These are phyloP conservation scores for Pelargonium australe DNA, from an alignment of 441 rosid species.

Conservation along the genomic window DNA sequence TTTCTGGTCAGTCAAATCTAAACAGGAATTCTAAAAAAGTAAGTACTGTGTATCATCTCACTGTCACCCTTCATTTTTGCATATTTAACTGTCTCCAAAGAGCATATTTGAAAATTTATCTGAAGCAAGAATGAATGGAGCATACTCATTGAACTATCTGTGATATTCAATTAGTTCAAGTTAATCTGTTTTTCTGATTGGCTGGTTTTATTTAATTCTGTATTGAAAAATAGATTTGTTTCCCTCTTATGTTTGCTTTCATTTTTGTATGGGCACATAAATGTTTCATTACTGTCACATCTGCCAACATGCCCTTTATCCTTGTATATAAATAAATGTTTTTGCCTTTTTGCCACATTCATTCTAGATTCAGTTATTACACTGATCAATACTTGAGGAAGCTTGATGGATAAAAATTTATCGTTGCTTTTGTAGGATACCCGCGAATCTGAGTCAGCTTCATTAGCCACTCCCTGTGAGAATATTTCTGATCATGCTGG, in stretches of 20 bases:
- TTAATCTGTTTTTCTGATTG: neutral
- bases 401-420: slow-evolving; percentile 20
- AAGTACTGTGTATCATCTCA: neutral
- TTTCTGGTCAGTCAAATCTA: slow-evolving; percentile 18
- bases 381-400: slow-evolving; percentile 3
- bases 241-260: neutral
- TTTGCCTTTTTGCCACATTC: slow-evolving; percentile 1
- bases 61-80: neutral
- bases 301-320: slow-evolving; percentile 3
- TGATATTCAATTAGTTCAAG: neutral
- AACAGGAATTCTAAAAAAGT: neutral
- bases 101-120: neutral
- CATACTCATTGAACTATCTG: too few species aligned
- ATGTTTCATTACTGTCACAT: slow-evolving; percentile 1
- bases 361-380: neutral
- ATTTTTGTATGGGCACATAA: neutral
- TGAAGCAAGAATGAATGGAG: neutral
- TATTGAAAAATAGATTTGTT: neutral
- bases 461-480: slow-evolving; percentile 34
- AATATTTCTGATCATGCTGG: slow-evolving; percentile 22
- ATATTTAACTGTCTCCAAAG: neutral
- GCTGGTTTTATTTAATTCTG: neutral
- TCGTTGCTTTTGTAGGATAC: slow-evolving; percentile 31
- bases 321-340: neutral
- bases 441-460: slow-evolving; percentile 40